Evolutionary conservation across 768 basidiomycete species (phyloP), one percentile per base, ranked within the genome.

Genomic region (Lactarius indigo): DNA sequence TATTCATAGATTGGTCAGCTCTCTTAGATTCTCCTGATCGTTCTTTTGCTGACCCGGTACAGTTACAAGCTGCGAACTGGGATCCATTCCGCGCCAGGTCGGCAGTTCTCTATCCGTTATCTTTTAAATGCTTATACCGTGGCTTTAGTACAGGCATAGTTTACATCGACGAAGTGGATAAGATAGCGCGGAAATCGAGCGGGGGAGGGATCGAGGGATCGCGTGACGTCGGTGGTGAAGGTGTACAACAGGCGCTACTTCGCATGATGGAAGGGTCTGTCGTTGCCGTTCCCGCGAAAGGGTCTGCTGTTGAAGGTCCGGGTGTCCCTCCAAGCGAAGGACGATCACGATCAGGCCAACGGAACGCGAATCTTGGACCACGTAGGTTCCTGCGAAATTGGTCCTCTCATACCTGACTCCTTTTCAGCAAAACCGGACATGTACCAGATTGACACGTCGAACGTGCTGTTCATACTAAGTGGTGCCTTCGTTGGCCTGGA

Each of bases 151-250:
- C 88, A 75, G 96, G 96, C 7, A 97, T 98, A 68, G 89, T 98
- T 37, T 96, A 96, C 74, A 95, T 98, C 57, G 96, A 98, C 73
- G 96, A 98, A 78, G 81, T 95, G 1, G 96, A 98, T 79, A 98
- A 98, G 79, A 87, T 97, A 65, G 90, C 94, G 17, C 84, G 86
- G 58, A 89, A 85, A 72, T 70, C 75, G 17, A 72, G 73, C 44
- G 74, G 81, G 7, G 77, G 83, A 54, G 88, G 89, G 5, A 79
- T 81, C 33, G 91, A 92, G 70, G 86, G 87, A 4, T 85, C 88
- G 6, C 83, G 91, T 70, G 96, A 98, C 75, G 95, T 98, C 1
- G 90, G 93, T 28, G 96, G 96, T 12, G 95, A 97, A 81, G 96
- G 96, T 39, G 96, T 98, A 6, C 96, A 98, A 73, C 95, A 98